Conservation (phyloP, 495 filamentous ascomycete species). For the Neurospora sp. region DNA sequence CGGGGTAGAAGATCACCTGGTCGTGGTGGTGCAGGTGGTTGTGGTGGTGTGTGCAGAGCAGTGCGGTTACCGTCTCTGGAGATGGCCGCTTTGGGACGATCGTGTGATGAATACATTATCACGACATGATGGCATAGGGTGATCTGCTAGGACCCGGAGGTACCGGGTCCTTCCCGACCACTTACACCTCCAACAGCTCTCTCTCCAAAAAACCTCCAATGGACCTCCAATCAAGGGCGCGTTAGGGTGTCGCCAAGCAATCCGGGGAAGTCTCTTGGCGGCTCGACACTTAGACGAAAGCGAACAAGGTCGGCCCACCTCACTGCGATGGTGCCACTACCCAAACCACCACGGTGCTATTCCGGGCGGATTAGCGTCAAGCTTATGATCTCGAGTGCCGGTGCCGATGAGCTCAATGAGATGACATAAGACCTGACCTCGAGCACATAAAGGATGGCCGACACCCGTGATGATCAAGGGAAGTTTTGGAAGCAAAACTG, state of each 20-base stretch:
- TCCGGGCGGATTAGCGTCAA: background rate
- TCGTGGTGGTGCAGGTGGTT: background rate
- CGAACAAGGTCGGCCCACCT: background rate
- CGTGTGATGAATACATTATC: conserved; percentile 30
- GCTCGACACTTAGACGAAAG: background rate
- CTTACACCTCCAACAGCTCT: background rate
- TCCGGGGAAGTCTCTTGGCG: background rate
- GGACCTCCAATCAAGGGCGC: background rate
- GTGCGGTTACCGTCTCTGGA: background rate
- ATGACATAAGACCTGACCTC: background rate
- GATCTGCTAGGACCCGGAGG: background rate
- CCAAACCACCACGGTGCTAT: background rate
- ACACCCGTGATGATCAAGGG: background rate
- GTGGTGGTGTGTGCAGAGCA: background rate
- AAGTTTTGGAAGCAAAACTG: background rate
- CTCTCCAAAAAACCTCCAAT: background rate
- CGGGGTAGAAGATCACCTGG: conserved; percentile 24
- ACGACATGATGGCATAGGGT: conserved; percentile 18
- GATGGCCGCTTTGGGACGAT: conserved; percentile 14
- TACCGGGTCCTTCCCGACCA: background rate
- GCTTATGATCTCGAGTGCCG: background rate
- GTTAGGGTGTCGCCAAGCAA: background rate
- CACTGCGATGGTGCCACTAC: background rate
- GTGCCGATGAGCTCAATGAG: background rate
- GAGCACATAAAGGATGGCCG: background rate